phyloP scores from a whole-genome alignment of 106 monocot genomes.

The Dendrobium nobile region DNA sequence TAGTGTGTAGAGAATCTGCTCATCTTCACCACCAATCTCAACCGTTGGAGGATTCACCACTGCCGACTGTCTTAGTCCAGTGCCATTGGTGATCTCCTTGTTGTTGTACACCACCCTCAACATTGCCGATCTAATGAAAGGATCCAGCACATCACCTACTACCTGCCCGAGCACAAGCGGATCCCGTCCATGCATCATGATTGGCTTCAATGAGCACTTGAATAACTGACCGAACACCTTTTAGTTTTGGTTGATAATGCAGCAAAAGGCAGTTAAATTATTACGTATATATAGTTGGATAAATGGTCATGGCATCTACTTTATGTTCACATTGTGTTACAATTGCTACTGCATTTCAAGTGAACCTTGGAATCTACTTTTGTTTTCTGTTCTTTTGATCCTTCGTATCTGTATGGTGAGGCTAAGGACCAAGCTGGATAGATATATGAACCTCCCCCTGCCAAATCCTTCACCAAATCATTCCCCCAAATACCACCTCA shows the following conservation, averaged over 20 bases:
- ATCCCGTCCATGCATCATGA: slow-evolving; percentile 41
- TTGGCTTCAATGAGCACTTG: not conserved
- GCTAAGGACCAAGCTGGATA: not conserved
- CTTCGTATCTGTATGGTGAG: not conserved
- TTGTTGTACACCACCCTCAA: slow-evolving; percentile 45
- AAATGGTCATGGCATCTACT: slow-evolving; percentile 28
- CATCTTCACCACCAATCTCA: slow-evolving; percentile 32
- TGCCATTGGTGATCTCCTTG: slow-evolving; percentile 54
- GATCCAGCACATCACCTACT: slow-evolving; percentile 71
- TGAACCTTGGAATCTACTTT: slow-evolving; percentile 22
- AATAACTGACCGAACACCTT: not conserved
- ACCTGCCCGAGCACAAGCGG: slow-evolving; percentile 58
- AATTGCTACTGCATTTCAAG: not conserved
- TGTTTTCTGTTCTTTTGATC: not conserved
- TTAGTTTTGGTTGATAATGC: not conserved
- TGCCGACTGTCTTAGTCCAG: slow-evolving; percentile 35
- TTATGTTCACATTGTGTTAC: slow-evolving; percentile 23
- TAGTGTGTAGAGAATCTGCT: slow-evolving; percentile 56
- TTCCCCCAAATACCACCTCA: slow-evolving; percentile 19
- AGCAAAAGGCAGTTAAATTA: not conserved
- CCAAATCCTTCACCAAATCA: slow-evolving; percentile 15
- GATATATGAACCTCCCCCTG: slow-evolving; percentile 20
- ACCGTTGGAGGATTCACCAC: slow-evolving; percentile 34
- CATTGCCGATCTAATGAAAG: slow-evolving; percentile 34
- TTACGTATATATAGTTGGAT: slow-evolving; percentile 23